Percentiles rank a stretch among this genome's conserved stretches.
Evolutionary conservation across 2,329 filamentous ascomycete species (phyloP).

Genomic region (Sporothrix humicola): DNA sequence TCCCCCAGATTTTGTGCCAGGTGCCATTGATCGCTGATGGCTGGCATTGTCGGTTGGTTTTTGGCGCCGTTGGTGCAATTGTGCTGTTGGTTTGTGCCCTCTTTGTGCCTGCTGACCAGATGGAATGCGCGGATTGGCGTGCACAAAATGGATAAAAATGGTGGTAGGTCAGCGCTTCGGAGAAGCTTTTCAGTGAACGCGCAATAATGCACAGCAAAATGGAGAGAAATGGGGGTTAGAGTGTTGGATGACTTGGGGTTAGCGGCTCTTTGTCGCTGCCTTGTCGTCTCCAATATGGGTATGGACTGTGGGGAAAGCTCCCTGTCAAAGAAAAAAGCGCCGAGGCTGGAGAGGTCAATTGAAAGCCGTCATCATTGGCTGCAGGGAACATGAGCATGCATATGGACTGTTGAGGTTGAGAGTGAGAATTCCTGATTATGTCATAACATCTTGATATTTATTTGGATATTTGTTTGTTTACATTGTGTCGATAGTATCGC

Average conservation of each 20-base stretch:
- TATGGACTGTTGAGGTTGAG: background rate
- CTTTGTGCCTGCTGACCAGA: background rate
- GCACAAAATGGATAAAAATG: background rate
- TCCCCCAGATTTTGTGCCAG: slow-evolving; percentile 21
- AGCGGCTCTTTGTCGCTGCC: background rate
- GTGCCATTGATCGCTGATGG: background rate
- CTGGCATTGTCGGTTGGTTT: background rate
- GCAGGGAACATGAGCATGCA: background rate
- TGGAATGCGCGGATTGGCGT: background rate
- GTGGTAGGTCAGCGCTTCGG: background rate
- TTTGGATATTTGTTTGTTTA: no score
- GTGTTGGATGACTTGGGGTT: background rate
- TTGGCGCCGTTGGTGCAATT: background rate
- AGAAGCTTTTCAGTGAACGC: slow-evolving; percentile 10
- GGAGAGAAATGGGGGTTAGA: background rate
- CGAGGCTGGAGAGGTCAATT: background rate
- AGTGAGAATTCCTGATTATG: no score
- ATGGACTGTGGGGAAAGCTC: background rate
- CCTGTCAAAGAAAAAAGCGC: background rate
- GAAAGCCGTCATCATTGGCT: background rate
- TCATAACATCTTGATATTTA: no score
- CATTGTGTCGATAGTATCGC: background rate
- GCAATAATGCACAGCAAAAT: no score
- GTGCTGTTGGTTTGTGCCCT: no score
- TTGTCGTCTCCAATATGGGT: no score